Evolutionary conservation across 2,329 filamentous ascomycete genomes (phyloP).

Genomic region (Atkinsonella texensis): DNA sequence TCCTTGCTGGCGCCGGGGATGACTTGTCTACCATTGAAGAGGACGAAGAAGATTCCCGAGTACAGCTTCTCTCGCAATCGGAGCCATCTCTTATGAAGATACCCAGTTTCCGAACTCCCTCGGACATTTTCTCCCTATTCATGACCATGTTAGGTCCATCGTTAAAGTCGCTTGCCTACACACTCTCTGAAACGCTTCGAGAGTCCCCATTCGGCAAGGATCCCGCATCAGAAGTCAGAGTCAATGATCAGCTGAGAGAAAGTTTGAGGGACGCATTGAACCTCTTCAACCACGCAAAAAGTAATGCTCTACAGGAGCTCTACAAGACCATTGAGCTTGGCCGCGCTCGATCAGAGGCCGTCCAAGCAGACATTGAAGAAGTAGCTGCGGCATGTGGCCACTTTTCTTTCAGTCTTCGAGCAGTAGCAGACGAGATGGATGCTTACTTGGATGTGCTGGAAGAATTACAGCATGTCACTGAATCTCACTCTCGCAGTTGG

Average conservation of each 20-base stretch:
- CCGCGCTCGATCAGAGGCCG: slow-evolving; percentile 54
- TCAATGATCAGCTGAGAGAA: slow-evolving; percentile 68
- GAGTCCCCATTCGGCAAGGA: slow-evolving; percentile 70
- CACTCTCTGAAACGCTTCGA: slow-evolving; percentile 75
- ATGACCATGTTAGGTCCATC: slow-evolving; percentile 82
- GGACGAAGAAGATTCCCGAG: slow-evolving; percentile 31
- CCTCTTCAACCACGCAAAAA: slow-evolving; percentile 66
- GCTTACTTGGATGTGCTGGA: slow-evolving; percentile 74
- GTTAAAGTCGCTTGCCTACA: slow-evolving; percentile 92
- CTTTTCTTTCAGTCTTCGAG: slow-evolving; percentile 83
- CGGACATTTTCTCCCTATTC: slow-evolving; percentile 85
- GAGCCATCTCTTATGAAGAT: slow-evolving; percentile 17
- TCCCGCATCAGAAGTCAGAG: slow-evolving; percentile 54
- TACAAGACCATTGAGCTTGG: slow-evolving; percentile 70
- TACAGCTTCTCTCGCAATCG: slow-evolving; percentile 13
- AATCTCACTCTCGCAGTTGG: slow-evolving; percentile 56
- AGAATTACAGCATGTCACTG: slow-evolving; percentile 63
- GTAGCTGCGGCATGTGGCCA: slow-evolving; percentile 96
- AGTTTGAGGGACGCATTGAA: slow-evolving; percentile 71
- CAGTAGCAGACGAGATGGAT: slow-evolving; percentile 83
- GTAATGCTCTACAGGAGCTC: slow-evolving; percentile 62
- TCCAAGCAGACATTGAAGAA: slow-evolving; percentile 91
- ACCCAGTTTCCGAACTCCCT: slow-evolving; percentile 44
- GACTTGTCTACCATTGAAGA: slow-evolving; percentile 52
- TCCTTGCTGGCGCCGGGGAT: slow-evolving; percentile 30